Evolutionary conservation across 192 early-diverging fungal species (phyloP), one percentile per base, ranked within the genome.

Genomic region (Linnemannia exigua): DNA sequence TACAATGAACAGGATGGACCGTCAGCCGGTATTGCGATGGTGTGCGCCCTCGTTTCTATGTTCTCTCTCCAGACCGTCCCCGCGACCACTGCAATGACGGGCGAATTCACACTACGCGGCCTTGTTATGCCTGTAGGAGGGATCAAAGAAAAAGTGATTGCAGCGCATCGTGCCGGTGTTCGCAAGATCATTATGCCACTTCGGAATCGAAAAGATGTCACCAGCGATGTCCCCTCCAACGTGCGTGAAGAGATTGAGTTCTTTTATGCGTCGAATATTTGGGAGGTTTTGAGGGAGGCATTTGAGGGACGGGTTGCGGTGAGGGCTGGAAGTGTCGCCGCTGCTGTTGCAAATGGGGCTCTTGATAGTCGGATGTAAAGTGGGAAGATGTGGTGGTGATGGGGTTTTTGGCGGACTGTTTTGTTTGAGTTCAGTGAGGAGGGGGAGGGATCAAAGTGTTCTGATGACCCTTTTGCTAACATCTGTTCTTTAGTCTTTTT

Each of bases 101-200:
- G 96, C 66, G 96, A 97, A 81, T 90, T 97, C 38, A 95, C 96
- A 1, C 84, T 96, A 16, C 91, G 94, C 11, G 96, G 96, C 9
- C 90, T 93, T 51, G 94, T 97, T 1, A 82, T 95, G 31, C 93
- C 94, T 28, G 94, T 97, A 6, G 96, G 96, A 0, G 96, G 96
- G 16, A 93, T 97, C 74, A 95, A 95, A 81, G 96, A 97, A 82
- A 97, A 97, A 74, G 90, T 95, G 1, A 89, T 97, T 19, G 94
- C 95, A 1, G 96, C 95, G 1, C 94, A 97, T 81, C 89, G 94
- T 16, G 92, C 92, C 16, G 93, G 94, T 25, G 91, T 97, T 70
- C 84, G 88, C 52, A 90, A 90, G 52, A 89, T 97, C 47, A 91
- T 96, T 44, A 41, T 97, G 72, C 96, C 96, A 5, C 47, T 87